A percentile compares a stretch with the other conserved stretches of the same genome.
These are phyloP conservation scores for Pythium sp. DNA, from an alignment of 352 stramenopile genomes.

Conservation along the genomic window DNA sequence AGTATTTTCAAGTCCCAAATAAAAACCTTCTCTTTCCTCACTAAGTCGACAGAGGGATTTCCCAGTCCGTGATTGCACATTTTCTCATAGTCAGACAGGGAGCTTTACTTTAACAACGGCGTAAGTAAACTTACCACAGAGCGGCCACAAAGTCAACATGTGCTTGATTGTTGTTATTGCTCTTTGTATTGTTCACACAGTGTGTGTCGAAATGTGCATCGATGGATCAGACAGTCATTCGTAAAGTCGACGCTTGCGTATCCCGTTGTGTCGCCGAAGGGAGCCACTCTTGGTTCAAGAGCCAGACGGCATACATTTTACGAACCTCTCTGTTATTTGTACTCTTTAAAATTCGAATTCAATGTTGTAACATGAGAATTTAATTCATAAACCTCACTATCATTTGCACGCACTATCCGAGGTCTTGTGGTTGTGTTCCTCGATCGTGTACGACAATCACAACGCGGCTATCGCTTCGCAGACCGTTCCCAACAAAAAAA, in stretches of 20 bases:
- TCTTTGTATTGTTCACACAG: background rate
- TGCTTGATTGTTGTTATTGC: background rate
- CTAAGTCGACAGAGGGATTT: background rate
- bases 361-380: too few relatives aligned
- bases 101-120: background rate
- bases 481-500: too few relatives aligned
- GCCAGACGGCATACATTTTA: background rate
- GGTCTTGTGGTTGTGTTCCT: background rate
- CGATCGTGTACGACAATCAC: too few relatives aligned
- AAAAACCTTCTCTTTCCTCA: background rate
- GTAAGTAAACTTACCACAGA: background rate
- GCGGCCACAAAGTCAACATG: too few relatives aligned
- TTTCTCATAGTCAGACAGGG: background rate
- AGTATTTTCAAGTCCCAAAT: too few relatives aligned
- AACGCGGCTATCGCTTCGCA: too few relatives aligned
- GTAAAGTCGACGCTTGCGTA: slow-evolving; percentile 6
- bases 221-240: background rate
- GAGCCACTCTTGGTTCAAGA: background rate
- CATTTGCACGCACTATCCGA: background rate
- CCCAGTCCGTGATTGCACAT: background rate
- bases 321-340: background rate
- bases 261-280: slow-evolving; percentile 10
- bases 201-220: too few relatives aligned
- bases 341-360: too few relatives aligned
- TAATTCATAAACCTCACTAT: background rate